Evolutionary conservation across 768 basidiomycete species (phyloP).

Genomic region (Tylopilus subfusipes): DNA sequence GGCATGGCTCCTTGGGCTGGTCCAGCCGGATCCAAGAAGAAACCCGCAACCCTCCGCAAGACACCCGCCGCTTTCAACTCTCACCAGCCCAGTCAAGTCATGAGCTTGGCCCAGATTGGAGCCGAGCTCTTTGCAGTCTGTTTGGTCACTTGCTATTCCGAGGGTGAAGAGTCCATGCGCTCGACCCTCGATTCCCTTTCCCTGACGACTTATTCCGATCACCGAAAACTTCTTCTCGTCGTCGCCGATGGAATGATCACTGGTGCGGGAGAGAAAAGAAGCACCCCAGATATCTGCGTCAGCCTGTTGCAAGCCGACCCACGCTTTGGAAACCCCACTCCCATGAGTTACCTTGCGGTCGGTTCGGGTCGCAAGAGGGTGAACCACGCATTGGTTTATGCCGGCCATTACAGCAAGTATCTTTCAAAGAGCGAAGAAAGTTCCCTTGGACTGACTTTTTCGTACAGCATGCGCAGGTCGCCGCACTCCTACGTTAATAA

Average conservation of each 20-base stretch:
- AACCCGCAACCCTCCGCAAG: slow-evolving; percentile 42
- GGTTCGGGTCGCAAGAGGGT: slow-evolving; percentile 80
- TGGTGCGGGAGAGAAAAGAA: slow-evolving; percentile 91
- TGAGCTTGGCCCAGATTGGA: slow-evolving; percentile 89
- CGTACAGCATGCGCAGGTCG: slow-evolving; percentile 73
- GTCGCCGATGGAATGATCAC: slow-evolving; percentile 99
- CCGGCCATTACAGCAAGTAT: slow-evolving; percentile 94
- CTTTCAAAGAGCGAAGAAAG: not conserved
- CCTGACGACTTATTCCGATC: slow-evolving; percentile 84
- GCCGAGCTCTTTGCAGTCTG: slow-evolving; percentile 94
- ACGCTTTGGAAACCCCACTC: slow-evolving; percentile 91
- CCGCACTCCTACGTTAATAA: slow-evolving; percentile 87
- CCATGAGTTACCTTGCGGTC: slow-evolving; percentile 91
- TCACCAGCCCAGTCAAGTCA: slow-evolving; percentile 44
- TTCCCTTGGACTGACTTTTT: not conserved
- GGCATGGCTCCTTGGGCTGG: slow-evolving; percentile 96
- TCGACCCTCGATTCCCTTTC: slow-evolving; percentile 95
- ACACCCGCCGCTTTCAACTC: slow-evolving; percentile 33
- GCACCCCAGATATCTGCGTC: slow-evolving; percentile 97
- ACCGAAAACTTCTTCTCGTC: slow-evolving; percentile 87
- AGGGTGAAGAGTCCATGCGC: slow-evolving; percentile 89
- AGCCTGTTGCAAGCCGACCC: slow-evolving; percentile 88
- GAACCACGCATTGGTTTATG: slow-evolving; percentile 97
- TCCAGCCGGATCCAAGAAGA: slow-evolving; percentile 49
- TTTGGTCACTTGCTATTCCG: slow-evolving; percentile 96